These are phyloP conservation scores for Daldinia grandis DNA, from an alignment of 495 filamentous ascomycete genomes.

Conservation along the genomic window DNA sequence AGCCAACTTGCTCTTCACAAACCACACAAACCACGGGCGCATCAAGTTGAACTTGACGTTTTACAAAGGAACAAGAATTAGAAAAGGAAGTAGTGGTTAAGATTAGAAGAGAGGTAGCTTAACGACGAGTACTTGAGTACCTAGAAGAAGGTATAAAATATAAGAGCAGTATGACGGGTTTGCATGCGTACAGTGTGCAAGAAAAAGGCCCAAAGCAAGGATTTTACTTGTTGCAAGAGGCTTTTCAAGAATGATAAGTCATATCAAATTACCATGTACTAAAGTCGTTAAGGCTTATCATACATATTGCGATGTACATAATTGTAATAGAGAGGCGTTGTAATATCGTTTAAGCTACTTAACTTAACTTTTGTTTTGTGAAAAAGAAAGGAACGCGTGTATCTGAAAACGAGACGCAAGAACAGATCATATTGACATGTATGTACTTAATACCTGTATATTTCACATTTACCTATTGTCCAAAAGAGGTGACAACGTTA, in stretches of 20 bases:
- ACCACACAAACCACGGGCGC: neutral
- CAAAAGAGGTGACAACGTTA: neutral
- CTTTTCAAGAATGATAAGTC: neutral
- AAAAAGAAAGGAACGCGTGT: neutral
- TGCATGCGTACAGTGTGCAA: neutral
- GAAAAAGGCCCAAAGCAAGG: neutral
- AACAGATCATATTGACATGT: no score
- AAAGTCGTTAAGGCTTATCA: neutral
- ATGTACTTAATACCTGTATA: neutral
- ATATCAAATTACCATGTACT: neutral
- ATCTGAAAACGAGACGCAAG: neutral
- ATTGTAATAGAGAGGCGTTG: neutral
- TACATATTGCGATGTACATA: neutral
- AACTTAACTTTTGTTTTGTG: neutral
- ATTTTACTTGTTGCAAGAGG: neutral
- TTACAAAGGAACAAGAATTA: neutral
- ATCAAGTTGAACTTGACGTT: neutral
- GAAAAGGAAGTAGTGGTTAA: neutral
- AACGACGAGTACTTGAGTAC: neutral
- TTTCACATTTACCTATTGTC: neutral
- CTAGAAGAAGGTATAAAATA: no score
- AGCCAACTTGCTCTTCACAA: neutral
- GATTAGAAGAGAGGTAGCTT: neutral
- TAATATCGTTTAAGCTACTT: neutral
- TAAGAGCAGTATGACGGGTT: no score